Percentiles rank a stretch among this genome's conserved stretches.
These are phyloP conservation scores for Lepidium sativum DNA, from an alignment of 345 rosid genomes.

Conservation along the genomic window DNA sequence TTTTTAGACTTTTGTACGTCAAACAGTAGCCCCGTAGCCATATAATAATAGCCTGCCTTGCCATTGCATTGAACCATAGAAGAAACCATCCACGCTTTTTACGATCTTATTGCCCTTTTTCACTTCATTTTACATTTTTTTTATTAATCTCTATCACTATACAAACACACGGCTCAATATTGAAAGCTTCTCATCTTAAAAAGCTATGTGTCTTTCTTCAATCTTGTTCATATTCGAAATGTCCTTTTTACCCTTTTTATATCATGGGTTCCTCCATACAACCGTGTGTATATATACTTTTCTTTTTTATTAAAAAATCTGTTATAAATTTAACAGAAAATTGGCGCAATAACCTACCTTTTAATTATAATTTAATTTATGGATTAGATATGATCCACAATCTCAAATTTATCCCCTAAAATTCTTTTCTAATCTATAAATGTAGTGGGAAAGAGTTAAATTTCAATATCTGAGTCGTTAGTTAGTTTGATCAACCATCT, in stretches of 20 bases:
- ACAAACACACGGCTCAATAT: conserved; percentile 25
- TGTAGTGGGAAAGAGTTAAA: no score
- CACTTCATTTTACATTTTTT: not conserved
- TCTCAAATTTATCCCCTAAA: no score
- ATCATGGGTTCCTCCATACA: not conserved
- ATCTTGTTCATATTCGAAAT: not conserved
- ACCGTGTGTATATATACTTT: no score
- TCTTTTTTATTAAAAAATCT: no score
- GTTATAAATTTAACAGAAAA: no score
- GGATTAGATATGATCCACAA: no score
- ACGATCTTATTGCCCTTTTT: not conserved
- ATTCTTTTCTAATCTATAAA: no score
- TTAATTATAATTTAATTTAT: no score
- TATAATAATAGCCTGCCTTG: conserved; percentile 23
- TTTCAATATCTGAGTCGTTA: no score
- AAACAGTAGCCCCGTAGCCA: conserved; percentile 1
- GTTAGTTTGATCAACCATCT: no score
- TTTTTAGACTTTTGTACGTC: conserved; percentile 17
- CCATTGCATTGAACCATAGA: conserved; percentile 6
- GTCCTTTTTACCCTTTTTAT: not conserved
- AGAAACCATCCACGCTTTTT: conserved; percentile 22
- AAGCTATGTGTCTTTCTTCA: conserved; percentile 25
- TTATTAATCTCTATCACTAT: not conserved
- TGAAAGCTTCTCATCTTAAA: conserved; percentile 16
- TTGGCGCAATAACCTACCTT: no score